Percentiles rank a stretch among this genome's conserved stretches.
These are phyloP conservation scores for Colletotrichum neosansevieriae DNA, from an alignment of 2,329 filamentous ascomycete genomes.

Conservation along the genomic window DNA sequence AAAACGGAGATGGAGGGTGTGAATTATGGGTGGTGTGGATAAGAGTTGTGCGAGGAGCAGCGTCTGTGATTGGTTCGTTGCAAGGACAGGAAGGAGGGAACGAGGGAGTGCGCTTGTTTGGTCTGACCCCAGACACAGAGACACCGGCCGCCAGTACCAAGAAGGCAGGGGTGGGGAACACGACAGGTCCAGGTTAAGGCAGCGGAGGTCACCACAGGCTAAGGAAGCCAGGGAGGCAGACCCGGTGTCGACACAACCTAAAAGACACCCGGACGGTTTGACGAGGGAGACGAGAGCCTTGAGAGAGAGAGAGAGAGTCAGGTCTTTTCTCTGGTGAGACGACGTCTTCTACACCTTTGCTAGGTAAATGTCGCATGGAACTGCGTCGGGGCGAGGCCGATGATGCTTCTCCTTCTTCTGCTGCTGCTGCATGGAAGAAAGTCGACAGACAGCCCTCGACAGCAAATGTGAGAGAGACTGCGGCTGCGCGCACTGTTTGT, in stretches of 20 bases:
- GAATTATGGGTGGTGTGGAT: conserved; percentile 31
- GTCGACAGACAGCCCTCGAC: not conserved
- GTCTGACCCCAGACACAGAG: conserved; percentile 29
- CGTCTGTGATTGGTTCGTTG: conserved; percentile 13
- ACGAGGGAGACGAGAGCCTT: not conserved
- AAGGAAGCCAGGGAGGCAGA: conserved; percentile 19
- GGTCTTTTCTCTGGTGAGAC: not conserved
- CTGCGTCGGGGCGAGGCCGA: too few species aligned
- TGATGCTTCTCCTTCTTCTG: too few species aligned
- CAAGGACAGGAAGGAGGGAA: conserved; percentile 12
- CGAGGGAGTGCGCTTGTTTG: conserved; percentile 34
- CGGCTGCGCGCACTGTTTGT: conserved; percentile 31
- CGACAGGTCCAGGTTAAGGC: conserved; percentile 5
- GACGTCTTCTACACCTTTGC: too few species aligned
- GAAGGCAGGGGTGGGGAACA: conserved; percentile 5
- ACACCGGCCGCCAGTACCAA: conserved; percentile 22
- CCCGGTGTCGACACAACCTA: conserved; percentile 25
- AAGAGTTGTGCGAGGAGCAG: not conserved
- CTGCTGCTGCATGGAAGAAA: not conserved
- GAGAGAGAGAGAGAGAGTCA: conserved; percentile 31
- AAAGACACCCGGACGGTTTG: conserved; percentile 30
- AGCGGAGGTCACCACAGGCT: not conserved
- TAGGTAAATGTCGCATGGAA: too few species aligned
- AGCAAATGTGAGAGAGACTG: not conserved
- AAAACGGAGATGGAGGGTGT: conserved; percentile 27